Conservation (phyloP, 768 basidiomycete genomes). For the Mycena amicta region DNA sequence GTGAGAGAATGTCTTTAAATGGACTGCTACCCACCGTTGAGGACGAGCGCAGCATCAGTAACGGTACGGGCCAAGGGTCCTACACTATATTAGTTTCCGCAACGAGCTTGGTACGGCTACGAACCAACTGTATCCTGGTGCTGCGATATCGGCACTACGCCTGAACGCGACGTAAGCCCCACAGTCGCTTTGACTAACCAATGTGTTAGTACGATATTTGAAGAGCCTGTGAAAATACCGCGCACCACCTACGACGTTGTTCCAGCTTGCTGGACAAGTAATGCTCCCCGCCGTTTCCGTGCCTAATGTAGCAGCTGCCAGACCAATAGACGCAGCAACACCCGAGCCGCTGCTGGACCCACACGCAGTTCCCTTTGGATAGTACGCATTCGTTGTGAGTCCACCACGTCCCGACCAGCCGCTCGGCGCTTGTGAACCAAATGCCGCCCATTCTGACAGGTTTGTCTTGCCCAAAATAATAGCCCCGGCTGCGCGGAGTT, state of each 20-base stretch:
- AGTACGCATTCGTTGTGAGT: slow-evolving; percentile 44
- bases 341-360: slow-evolving; percentile 48
- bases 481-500: slow-evolving; percentile 33
- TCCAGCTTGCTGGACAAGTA: slow-evolving; percentile 41
- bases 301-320: slow-evolving; percentile 41
- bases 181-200: slow-evolving; percentile 41
- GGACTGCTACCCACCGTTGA: too few relatives aligned
- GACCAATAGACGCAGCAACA: slow-evolving; percentile 42
- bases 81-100: background rate
- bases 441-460: slow-evolving; percentile 13
- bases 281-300: slow-evolving; percentile 56
- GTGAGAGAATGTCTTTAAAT: too few relatives aligned
- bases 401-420: slow-evolving; percentile 53
- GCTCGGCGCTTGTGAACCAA: slow-evolving; percentile 23
- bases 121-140: slow-evolving; percentile 44
- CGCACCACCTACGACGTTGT: slow-evolving; percentile 49
- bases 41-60: slow-evolving; percentile 40
- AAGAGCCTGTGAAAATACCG: too few relatives aligned
- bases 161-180: slow-evolving; percentile 41
- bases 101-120: background rate
- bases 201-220: too few relatives aligned
- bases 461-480: slow-evolving; percentile 34
- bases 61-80: slow-evolving; percentile 37
- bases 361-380: slow-evolving; percentile 29
- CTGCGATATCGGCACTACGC: slow-evolving; percentile 46